These are phyloP conservation scores for Orbilia quercus DNA, from an alignment of 2,329 filamentous ascomycete species.

Conservation along the genomic window DNA sequence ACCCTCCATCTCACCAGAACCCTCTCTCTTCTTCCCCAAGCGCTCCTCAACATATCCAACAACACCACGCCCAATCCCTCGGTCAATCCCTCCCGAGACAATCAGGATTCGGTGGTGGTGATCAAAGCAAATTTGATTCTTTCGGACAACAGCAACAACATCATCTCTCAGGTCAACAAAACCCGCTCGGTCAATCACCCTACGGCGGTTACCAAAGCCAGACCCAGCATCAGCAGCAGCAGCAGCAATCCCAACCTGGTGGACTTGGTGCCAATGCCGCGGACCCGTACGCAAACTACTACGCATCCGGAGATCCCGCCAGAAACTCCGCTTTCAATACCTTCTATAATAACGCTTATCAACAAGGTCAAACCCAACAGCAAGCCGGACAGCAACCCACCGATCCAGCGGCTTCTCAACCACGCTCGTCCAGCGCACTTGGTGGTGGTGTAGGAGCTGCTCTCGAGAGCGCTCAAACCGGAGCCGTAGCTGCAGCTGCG, in stretches of 20 bases:
- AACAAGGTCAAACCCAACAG: constrained; percentile 64
- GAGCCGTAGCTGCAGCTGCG: constrained; percentile 70
- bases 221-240: no score
- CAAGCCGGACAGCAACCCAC: constrained; percentile 72
- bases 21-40: constrained; percentile 77
- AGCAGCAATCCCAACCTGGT: constrained; percentile 48
- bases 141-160: constrained; percentile 69
- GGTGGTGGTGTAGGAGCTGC: constrained; percentile 71
- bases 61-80: constrained; percentile 68
- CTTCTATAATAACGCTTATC: constrained; percentile 65
- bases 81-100: constrained; percentile 70
- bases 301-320: constrained; percentile 30
- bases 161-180: constrained; percentile 49
- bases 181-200: constrained; percentile 62
- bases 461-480: constrained; percentile 70
- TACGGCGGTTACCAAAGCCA: constrained; percentile 58
- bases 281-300: constrained; percentile 45
- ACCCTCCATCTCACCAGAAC: constrained; percentile 75
- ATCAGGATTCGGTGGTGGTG: constrained; percentile 74
- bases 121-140: constrained; percentile 77
- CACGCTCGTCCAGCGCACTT: constrained; percentile 82
- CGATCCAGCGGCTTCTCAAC: constrained; percentile 73
- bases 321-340: constrained; percentile 30
- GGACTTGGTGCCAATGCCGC: constrained; percentile 20
- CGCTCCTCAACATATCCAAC: constrained; percentile 76